Evolutionary conservation across 2,329 filamentous ascomycete genomes (phyloP), one percentile per base, ranked within the genome.

Genomic region (Arthrobotrys musiformis): DNA sequence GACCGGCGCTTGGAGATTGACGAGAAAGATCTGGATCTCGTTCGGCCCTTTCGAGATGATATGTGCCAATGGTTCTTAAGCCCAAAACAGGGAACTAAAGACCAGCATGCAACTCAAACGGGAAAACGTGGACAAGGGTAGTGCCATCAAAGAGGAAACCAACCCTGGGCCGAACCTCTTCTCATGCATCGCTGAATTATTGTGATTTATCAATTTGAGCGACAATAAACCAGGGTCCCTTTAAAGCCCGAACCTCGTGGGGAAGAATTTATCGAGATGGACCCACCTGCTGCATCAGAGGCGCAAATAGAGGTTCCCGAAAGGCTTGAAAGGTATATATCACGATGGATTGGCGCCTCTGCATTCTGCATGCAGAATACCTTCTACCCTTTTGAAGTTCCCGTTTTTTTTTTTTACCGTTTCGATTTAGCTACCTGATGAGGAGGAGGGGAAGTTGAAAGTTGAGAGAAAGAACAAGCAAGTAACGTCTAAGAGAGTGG

Each of bases 21-120:
- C 72, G 72, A 76, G 72, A 76, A 76, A 69, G 72, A 76, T 76
- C 72, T 76, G 72, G 72, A 76, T 76, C 72, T 76, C 54, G 56
- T 75, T 70, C 64, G 72, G 72, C 72, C 70, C 63, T 75, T 75
- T 69, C 60, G 40, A 74, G 52, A 61, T 62, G 56, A 74, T 50
- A 30, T 72, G 52, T 74, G 56, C 63, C 63, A 68, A 40, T 68
- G 63, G 30, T 61, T 68, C 70, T 69, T 67, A 62, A 64, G 50
- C 64, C 72, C 63, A 70, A 76, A 75, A 69, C 63, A 76, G 72
- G 56, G 56, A 52, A 68, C 63, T 50, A 64, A 17, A 48, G 37
- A 22, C 72, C 37, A 54, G 64, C 46, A 61, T 75, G 63, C 72
- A 76, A 28, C 72, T 70, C 72, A 63, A 76, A 76, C 64, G 62